Evolutionary conservation across 164 flowering plant genomes (phyloP).

Genomic region (Vitis amurensis): DNA sequence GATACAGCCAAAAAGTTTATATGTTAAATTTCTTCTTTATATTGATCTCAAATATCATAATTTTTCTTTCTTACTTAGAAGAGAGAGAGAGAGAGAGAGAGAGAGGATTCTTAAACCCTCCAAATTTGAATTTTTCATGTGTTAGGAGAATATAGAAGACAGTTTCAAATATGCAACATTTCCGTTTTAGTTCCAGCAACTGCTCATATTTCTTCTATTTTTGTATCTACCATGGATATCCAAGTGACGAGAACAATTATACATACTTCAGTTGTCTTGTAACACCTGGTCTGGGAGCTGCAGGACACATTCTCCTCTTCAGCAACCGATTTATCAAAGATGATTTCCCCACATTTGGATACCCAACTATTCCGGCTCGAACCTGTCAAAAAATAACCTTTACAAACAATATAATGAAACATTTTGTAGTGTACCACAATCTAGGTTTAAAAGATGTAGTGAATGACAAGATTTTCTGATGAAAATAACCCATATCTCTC

Average conservation of each 20-base stretch:
- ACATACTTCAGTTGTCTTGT: conserved; percentile 87
- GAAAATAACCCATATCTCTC: not conserved
- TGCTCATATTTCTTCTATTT: not conserved
- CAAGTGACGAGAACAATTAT: not conserved
- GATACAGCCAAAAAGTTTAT: not conserved
- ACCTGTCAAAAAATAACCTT: conserved; percentile 46
- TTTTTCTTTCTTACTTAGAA: no score
- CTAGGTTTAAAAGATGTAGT: no score
- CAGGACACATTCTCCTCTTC: conserved; percentile 89
- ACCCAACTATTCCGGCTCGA: conserved; percentile 96
- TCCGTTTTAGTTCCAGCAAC: not conserved
- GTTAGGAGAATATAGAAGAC: no score
- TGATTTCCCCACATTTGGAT: conserved; percentile 99
- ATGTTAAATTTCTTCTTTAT: not conserved
- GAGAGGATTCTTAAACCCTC: no score
- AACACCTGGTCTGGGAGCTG: conserved; percentile 98
- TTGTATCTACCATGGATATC: not conserved
- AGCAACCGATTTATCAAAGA: conserved; percentile 92
- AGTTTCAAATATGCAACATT: not conserved
- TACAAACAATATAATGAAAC: no score
- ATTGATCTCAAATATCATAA: not conserved
- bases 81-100: no score
- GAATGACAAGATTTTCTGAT: not conserved
- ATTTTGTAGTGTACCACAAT: no score
- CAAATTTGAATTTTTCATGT: no score